Percentiles rank a stretch among this genome's conserved stretches.
phyloP scores from a whole-genome alignment of 2,329 filamentous ascomycete species.

The Ophiosphaerella herpotricha region DNA sequence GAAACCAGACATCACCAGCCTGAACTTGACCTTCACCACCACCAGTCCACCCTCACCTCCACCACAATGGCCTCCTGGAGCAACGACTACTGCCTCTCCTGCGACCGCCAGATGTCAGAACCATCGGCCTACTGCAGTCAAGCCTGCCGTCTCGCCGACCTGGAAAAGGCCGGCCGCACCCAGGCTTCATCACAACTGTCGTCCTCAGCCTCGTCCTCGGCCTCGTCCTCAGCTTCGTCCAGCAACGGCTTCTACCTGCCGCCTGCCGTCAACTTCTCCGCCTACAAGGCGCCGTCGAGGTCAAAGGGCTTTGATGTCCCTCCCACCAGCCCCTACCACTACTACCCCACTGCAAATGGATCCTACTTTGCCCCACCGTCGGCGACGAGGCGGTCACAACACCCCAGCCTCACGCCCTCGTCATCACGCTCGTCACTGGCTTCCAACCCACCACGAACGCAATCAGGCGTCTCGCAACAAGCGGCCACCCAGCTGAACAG shows the following conservation, averaged over 20 bases:
- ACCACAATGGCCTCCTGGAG: constrained; percentile 51
- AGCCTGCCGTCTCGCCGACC: constrained; percentile 83
- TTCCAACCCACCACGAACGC: constrained; percentile 65
- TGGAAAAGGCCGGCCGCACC: constrained; percentile 66
- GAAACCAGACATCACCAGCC: background rate
- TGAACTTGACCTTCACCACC: background rate
- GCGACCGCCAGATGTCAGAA: constrained; percentile 80
- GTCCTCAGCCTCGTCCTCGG: constrained; percentile 60
- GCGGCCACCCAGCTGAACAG: constrained; percentile 78
- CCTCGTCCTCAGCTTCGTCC: constrained; percentile 56
- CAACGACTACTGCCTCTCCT: constrained; percentile 90
- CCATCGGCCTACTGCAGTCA: constrained; percentile 89
- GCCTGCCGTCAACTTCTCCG: constrained; percentile 75
- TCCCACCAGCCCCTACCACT: constrained; percentile 52
- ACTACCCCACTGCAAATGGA: constrained; percentile 40
- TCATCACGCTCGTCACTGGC: constrained; percentile 84
- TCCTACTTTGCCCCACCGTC: constrained; percentile 46
- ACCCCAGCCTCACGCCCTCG: constrained; percentile 59
- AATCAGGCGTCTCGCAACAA: constrained; percentile 69
- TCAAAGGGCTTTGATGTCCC: constrained; percentile 43
- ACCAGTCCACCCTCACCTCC: constrained; percentile 1
- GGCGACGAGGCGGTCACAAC: constrained; percentile 34
- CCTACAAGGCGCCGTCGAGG: constrained; percentile 63
- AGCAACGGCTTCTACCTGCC: constrained; percentile 68
- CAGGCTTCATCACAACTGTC: constrained; percentile 53